A percentile compares a stretch with the other conserved stretches of the same genome.
phyloP scores from a whole-genome alignment of 768 basidiomycete genomes.

The Boletus huronensis region DNA sequence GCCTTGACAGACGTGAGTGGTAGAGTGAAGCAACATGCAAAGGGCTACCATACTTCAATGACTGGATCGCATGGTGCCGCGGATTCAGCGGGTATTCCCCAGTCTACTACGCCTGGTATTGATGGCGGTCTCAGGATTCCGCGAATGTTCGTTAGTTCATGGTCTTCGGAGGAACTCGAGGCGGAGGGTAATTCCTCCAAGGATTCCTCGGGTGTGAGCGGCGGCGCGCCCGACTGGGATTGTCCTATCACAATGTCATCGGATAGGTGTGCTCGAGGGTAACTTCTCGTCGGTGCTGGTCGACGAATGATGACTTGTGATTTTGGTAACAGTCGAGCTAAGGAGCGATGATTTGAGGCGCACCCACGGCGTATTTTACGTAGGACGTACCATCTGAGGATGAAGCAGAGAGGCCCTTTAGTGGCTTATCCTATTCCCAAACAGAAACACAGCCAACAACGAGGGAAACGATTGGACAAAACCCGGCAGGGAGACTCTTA shows the following conservation, averaged over 20 bases:
- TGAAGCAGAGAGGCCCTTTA: constrained; percentile 32
- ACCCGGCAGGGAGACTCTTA: constrained; percentile 52
- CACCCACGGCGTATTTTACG: neutral
- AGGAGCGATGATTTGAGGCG: neutral
- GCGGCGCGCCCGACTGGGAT: neutral
- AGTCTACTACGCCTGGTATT: constrained; percentile 62
- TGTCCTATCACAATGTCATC: constrained; percentile 38
- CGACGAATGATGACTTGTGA: constrained; percentile 61
- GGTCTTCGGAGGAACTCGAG: constrained; percentile 25
- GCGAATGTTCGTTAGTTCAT: constrained; percentile 55
- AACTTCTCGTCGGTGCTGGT: constrained; percentile 43
- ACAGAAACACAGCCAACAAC: constrained; percentile 58
- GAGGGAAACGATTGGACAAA: constrained; percentile 54
- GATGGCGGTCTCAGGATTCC: constrained; percentile 57
- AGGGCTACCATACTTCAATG: constrained; percentile 46
- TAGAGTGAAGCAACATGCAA: neutral
- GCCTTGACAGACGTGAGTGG: constrained; percentile 42
- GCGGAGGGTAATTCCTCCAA: constrained; percentile 10
- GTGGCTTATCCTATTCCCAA: constrained; percentile 61
- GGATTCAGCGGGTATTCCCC: constrained; percentile 70
- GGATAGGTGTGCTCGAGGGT: constrained; percentile 47
- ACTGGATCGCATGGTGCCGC: constrained; percentile 55
- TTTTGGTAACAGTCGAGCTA: constrained; percentile 45
- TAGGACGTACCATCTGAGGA: constrained; percentile 29
- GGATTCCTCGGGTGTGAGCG: constrained; percentile 17